Evolutionary conservation across 148 eudicot genomes (phyloP), one percentile per base, ranked within the genome.

Genomic region (Fallopia convolvulus): DNA sequence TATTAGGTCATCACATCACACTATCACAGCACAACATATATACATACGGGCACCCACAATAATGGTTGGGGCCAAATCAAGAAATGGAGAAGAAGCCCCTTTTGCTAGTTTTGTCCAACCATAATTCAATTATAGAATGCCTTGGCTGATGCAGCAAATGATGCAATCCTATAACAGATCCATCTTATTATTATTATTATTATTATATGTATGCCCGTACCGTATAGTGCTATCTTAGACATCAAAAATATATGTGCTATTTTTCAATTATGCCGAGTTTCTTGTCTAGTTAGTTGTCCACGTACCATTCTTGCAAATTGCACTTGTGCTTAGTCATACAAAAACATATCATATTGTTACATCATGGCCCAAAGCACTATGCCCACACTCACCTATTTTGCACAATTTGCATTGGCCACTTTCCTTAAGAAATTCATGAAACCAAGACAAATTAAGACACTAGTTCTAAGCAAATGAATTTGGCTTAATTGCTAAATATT

Each of bases 111-210:
- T 11, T 5, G 10, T 63, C 66, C 66, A 60, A 20, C 66, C 66
- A 60, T 60, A 60, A 20, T 23, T 60, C 66, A 60, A 17, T 55
- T 55, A 55, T 55, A 20, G 61, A 18, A 18, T 17, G 61, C 6
- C 66, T 21, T 60, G 32, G 66, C 12, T 58, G 32, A 58, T 58
- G 30, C 65, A 58, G 65, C 36, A 21, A 9, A 61, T 63, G 70
- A 63, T 63, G 70, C 70, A 63, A 63, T 63, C 36, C 70, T 63
- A 63, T 63, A 63, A 63, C 70, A 8, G 17, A 63, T 63, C 39
- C 30, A 26, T 26, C 30, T 26, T 26, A 26, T 26, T 26, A 26
- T 26, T 26, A 26, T 63, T 26, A 8, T 3, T 26, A 61, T 61
- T 8, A 26, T 23, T 21, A 60, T 60, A 60, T 15, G 2, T 60